Evolutionary conservation across 2,329 filamentous ascomycete species (phyloP), one percentile per base, ranked within the genome.

Genomic region (Xylariaceae sp.): DNA sequence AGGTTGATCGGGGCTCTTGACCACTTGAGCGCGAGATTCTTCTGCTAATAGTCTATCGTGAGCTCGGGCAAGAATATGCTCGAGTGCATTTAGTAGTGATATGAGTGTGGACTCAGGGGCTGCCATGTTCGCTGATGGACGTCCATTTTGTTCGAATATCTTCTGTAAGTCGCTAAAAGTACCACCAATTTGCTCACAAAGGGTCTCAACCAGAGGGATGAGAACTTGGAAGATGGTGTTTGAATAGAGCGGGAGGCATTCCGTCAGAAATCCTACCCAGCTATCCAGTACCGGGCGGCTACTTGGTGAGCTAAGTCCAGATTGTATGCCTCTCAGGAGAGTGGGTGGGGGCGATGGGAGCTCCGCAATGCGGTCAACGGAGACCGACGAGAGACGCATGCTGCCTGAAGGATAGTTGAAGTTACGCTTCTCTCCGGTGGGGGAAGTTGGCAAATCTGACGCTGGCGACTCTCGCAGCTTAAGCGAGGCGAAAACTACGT

Each of bases 21-120:
- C 75, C 33, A 83, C 74, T 50, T 86, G 82, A 41, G 80, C 78
- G 56, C 82, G 83, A 39, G 84, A 81, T 70, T 96, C 90, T 61
- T 96, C 90, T 19, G 80, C 75, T 46, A 92, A 73, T 17, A 97
- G 75, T 52, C 87, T 86, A 62, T 96, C 89, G 69, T 99, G 94
- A 5, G 88, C 91, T 61, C 86, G 84, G 16, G 92, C 92, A 52
- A 99, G 76, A 19, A 96, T 86, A 63, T 95, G 90, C 69, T 99
- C 94, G 1, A 99, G 78, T 0, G 90, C 94, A 58, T 95, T 93
- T n/a, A 99, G 77, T 1, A 99, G 76, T n/a, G 88, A 86, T 44
- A 95, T 90, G 1, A 93, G 72, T 0, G 87, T 89, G 0, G 87
- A 81, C 70, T 90, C 90, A 6, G 81, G 89, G 45, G 74, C 78